phyloP scores from a whole-genome alignment of 257 asterid genomes.

The Leptodermis oblonga region DNA sequence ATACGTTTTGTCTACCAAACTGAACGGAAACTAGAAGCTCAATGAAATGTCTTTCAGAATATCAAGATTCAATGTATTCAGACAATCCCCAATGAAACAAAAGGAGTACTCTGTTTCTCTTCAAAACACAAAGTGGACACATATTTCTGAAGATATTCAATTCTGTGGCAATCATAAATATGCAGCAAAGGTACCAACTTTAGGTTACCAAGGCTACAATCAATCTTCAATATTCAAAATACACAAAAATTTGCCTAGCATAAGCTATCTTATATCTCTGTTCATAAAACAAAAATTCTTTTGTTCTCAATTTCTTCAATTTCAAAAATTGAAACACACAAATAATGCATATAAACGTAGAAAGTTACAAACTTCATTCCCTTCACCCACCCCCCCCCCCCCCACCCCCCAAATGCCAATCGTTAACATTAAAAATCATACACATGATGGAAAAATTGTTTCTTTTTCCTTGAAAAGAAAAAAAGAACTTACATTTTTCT shows the following conservation, averaged over 20 bases:
- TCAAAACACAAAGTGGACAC: too few relatives aligned
- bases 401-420: too few relatives aligned
- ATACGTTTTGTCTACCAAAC: background rate
- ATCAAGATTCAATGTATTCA: background rate
- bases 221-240: background rate
- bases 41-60: background rate
- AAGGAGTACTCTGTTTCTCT: too few relatives aligned
- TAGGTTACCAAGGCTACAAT: background rate
- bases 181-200: constrained; percentile 25
- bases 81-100: too few relatives aligned
- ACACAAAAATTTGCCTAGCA: background rate
- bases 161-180: too few relatives aligned
- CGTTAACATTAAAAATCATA: too few relatives aligned
- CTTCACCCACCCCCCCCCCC: background rate
- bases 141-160: too few relatives aligned
- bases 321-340: background rate
- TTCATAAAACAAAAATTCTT: constrained; percentile 14
- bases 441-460: too few relatives aligned
- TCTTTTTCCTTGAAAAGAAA: background rate
- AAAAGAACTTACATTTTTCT: constrained; percentile 55
- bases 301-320: background rate
- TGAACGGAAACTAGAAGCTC: background rate
- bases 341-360: background rate
- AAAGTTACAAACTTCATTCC: constrained; percentile 3
- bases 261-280: background rate